A percentile compares a stretch with the other conserved stretches of the same genome.
Conservation (phyloP, 1,139 yeast species). For the Suhomyces wounanorum region DNA sequence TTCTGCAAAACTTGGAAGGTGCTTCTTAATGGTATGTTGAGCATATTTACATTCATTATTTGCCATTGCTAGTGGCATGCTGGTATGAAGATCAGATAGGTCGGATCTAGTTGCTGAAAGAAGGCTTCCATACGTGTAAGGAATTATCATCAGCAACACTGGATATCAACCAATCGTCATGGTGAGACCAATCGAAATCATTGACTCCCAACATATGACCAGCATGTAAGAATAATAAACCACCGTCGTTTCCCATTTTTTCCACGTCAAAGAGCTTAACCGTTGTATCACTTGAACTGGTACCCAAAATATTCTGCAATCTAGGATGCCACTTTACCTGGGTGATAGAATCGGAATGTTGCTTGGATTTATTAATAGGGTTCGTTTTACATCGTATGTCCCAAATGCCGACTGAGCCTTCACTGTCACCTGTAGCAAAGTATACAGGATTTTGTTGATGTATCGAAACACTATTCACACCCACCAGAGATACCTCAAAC, state of each 20-base stretch:
- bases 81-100: background rate
- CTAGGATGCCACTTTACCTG: slow-evolving; percentile 79
- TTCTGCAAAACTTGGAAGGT: background rate
- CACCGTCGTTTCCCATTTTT: slow-evolving; percentile 37
- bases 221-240: slow-evolving; percentile 70
- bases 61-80: background rate
- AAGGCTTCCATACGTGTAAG: slow-evolving; percentile 80
- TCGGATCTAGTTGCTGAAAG: background rate
- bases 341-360: slow-evolving; percentile 67
- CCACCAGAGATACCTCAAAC: slow-evolving; percentile 38
- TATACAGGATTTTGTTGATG: slow-evolving; percentile 56
- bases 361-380: slow-evolving; percentile 32
- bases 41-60: background rate
- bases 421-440: slow-evolving; percentile 69
- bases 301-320: slow-evolving; percentile 59
- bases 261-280: slow-evolving; percentile 72
- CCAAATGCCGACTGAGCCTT: slow-evolving; percentile 64
- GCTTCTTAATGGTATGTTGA: background rate
- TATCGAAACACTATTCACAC: slow-evolving; percentile 67
- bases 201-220: slow-evolving; percentile 91
- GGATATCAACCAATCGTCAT: slow-evolving; percentile 75
- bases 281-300: slow-evolving; percentile 70
- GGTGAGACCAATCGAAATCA: slow-evolving; percentile 85
- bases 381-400: slow-evolving; percentile 56
- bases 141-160: slow-evolving; percentile 90